Evolutionary conservation across 1,284 basidiomycete species (phyloP).

Genomic region (Cryptococcus neoformans): DNA sequence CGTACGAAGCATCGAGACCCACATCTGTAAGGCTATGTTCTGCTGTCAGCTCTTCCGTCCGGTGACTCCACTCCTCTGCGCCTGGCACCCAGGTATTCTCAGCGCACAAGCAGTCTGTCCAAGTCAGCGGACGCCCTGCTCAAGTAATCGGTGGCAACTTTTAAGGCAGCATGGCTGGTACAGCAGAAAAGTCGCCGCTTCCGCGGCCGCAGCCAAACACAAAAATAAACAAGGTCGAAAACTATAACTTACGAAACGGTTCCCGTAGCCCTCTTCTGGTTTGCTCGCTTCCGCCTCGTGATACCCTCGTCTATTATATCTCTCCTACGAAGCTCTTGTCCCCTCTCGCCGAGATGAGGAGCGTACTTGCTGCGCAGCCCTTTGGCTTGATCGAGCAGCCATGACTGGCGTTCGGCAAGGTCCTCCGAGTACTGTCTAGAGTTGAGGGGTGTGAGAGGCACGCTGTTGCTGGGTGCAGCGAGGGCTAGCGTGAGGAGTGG

Average conservation of each 20-base stretch:
- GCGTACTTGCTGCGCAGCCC: slow-evolving; percentile 35
- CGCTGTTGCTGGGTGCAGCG: slow-evolving; percentile 3
- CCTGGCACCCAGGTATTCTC: no score
- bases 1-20: slow-evolving; percentile 42
- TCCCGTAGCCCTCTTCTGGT: slow-evolving; percentile 12
- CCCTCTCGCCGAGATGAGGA: slow-evolving; percentile 22
- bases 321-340: slow-evolving; percentile 17
- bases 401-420: slow-evolving; percentile 26
- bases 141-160: not conserved
- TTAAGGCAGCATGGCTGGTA: no score
- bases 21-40: slow-evolving; percentile 26
- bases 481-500: not conserved
- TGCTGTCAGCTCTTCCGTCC: not conserved
- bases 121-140: not conserved
- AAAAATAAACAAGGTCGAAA: not conserved
- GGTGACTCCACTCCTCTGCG: no score
- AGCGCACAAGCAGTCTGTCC: not conserved
- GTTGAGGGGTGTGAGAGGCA: slow-evolving; percentile 17
- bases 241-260: slow-evolving; percentile 15
- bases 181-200: no score
- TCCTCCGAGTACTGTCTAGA: slow-evolving; percentile 30
- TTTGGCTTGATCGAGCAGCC: slow-evolving; percentile 31
- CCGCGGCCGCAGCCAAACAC: not conserved
- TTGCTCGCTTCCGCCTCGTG: slow-evolving; percentile 9
- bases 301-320: slow-evolving; percentile 19